Evolutionary conservation across 129 eudicot species (phyloP).

Genomic region (Ambrosia trifida): DNA sequence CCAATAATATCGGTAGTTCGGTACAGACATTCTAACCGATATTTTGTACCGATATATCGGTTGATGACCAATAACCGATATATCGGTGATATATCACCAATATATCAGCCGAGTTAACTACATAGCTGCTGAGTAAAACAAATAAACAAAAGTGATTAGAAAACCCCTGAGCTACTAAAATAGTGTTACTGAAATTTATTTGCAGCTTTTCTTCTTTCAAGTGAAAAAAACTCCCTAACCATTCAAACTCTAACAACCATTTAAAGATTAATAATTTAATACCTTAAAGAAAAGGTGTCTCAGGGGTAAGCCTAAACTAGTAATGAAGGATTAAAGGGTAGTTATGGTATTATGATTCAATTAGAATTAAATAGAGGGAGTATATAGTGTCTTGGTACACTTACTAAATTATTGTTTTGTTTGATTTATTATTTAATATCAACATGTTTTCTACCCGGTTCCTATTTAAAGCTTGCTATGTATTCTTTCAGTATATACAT

Average conservation of each 20-base stretch:
- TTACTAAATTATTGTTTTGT: neutral
- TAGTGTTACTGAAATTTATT: neutral
- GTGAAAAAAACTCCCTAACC: neutral
- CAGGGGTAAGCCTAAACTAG: neutral
- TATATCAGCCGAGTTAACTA: too few relatives aligned
- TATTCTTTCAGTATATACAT: neutral
- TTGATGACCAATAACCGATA: too few relatives aligned
- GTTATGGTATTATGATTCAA: neutral
- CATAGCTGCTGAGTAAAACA: neutral
- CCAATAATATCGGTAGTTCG: too few relatives aligned
- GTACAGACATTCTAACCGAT: too few relatives aligned
- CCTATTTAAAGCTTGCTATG: neutral
- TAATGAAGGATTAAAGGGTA: neutral
- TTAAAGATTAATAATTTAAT: too few relatives aligned
- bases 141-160: neutral
- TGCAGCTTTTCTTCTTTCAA: neutral
- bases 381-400: neutral
- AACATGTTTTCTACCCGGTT: neutral
- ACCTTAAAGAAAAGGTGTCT: neutral
- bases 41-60: too few relatives aligned
- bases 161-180: neutral
- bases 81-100: too few relatives aligned
- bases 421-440: neutral
- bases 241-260: neutral
- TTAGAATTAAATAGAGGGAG: neutral